phyloP scores from a whole-genome alignment of 2,329 filamentous ascomycete species.

The Botryosphaeria dothidea region DNA sequence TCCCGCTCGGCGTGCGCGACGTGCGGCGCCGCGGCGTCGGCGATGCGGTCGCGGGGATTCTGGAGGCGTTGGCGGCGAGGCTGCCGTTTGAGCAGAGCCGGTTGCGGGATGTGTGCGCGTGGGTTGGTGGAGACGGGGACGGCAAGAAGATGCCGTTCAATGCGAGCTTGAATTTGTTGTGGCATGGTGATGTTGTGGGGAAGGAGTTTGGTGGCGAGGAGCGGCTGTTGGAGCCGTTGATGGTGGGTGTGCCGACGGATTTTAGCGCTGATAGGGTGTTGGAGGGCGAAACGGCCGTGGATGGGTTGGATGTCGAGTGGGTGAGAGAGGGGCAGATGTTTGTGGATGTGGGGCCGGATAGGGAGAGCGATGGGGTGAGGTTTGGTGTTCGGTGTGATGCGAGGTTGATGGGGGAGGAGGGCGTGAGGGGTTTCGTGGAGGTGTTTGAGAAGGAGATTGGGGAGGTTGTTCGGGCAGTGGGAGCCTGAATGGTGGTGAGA shows the following conservation, averaged over 20 bases:
- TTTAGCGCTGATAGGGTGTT: slow-evolving; percentile 1
- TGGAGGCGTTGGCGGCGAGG: slow-evolving; percentile 27
- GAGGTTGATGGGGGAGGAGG: slow-evolving; percentile 15
- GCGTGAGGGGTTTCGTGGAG: not conserved
- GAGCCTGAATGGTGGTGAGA: not conserved
- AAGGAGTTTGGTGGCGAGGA: slow-evolving; percentile 4
- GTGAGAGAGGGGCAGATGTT: slow-evolving; percentile 6
- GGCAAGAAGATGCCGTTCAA: slow-evolving; percentile 27
- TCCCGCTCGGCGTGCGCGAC: slow-evolving; percentile 28
- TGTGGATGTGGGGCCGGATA: slow-evolving; percentile 16
- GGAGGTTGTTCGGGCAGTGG: not conserved
- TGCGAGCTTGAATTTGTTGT: slow-evolving; percentile 36
- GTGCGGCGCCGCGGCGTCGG: not conserved
- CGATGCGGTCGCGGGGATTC: slow-evolving; percentile 20
- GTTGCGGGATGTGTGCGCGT: slow-evolving; percentile 28
- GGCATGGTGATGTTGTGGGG: slow-evolving; percentile 25
- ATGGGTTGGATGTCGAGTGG: not conserved
- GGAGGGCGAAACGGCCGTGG: slow-evolving; percentile 10
- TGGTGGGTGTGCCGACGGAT: slow-evolving; percentile 17
- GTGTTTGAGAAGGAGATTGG: slow-evolving; percentile 13
- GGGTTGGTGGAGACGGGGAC: slow-evolving; percentile 15
- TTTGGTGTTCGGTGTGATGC: slow-evolving; percentile 14
- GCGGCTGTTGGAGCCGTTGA: not conserved
- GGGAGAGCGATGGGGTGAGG: not conserved
- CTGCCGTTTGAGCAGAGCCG: slow-evolving; percentile 33